These are phyloP conservation scores for Rosa persica DNA, from an alignment of 306 rosid species.

Conservation along the genomic window DNA sequence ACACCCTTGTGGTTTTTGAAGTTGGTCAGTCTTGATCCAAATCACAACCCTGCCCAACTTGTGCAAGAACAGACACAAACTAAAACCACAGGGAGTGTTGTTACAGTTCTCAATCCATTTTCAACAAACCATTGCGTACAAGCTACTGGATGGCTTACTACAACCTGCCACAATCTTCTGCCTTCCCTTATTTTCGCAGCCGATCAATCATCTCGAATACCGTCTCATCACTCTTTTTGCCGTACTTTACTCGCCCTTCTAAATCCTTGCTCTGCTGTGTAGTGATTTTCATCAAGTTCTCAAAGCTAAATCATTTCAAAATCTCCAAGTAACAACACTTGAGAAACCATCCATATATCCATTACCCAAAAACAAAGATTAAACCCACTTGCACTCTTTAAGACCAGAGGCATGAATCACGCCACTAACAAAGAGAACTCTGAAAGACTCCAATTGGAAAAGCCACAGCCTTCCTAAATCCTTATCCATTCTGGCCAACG, in stretches of 20 bases:
- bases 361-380: too few relatives aligned
- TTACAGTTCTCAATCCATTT: not conserved
- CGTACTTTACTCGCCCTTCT: not conserved
- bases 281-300: too few relatives aligned
- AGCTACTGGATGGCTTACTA: not conserved
- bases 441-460: too few relatives aligned
- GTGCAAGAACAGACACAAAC: not conserved
- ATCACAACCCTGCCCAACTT: not conserved
- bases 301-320: too few relatives aligned
- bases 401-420: not conserved
- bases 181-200: not conserved
- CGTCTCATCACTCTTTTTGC: not conserved
- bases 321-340: too few relatives aligned
- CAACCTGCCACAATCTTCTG: not conserved
- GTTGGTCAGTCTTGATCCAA: not conserved
- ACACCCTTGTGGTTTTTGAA: not conserved
- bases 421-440: too few relatives aligned
- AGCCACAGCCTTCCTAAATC: too few relatives aligned
- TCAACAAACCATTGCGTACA: not conserved
- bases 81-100: not conserved
- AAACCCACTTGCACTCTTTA: too few relatives aligned
- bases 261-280: not conserved
- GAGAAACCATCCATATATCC: too few relatives aligned
- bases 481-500: too few relatives aligned
- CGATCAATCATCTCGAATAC: not conserved